Evolutionary conservation across 345 rosid genomes (phyloP).

Genomic region (Citrus unshiu): DNA sequence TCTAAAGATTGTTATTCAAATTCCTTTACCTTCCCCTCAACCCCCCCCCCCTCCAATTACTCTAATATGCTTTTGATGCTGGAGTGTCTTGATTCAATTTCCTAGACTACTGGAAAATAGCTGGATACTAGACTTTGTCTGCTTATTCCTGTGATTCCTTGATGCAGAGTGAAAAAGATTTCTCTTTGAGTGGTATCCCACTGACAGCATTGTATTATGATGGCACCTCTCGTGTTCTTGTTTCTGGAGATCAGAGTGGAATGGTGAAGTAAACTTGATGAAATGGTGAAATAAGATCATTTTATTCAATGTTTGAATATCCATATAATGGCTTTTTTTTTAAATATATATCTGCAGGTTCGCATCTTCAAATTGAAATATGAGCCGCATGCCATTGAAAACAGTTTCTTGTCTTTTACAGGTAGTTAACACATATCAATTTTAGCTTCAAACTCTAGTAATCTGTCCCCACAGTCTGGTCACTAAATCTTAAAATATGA

Average conservation of each 20-base stretch:
- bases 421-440: constrained; percentile 26
- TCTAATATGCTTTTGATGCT: not conserved
- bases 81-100: too few relatives aligned
- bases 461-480: not conserved
- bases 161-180: constrained; percentile 70
- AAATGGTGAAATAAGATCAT: not conserved
- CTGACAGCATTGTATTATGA: constrained; percentile 66
- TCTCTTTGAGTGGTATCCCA: constrained; percentile 55
- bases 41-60: too few relatives aligned
- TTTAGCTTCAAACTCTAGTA: not conserved
- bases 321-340: not conserved
- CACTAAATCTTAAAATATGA: not conserved
- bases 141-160: not conserved
- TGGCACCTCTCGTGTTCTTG: constrained; percentile 48
- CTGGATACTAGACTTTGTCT: not conserved
- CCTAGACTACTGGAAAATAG: not conserved
- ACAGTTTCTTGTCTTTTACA: constrained; percentile 53
- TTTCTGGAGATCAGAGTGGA: constrained; percentile 83
- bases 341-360: constrained; percentile 42
- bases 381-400: constrained; percentile 66
- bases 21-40: not conserved
- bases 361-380: constrained; percentile 70
- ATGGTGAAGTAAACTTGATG: constrained; percentile 35
- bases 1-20: too few relatives aligned
- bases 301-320: not conserved